These are phyloP conservation scores for Thermochaetoides thermophila DNA, from an alignment of 495 filamentous ascomycete genomes.

Conservation along the genomic window DNA sequence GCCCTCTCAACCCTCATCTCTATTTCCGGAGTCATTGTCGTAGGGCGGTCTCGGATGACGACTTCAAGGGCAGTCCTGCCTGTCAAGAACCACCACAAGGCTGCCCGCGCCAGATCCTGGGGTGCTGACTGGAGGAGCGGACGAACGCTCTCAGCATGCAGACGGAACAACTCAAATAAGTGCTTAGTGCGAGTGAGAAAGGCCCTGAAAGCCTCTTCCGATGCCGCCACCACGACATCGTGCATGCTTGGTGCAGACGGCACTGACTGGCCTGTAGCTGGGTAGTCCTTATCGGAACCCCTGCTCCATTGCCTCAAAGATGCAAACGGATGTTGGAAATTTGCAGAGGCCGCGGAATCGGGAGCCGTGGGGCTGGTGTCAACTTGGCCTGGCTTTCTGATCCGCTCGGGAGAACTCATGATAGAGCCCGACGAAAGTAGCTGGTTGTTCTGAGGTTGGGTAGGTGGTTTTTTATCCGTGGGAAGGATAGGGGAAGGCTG, in stretches of 20 bases:
- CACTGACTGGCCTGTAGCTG: neutral
- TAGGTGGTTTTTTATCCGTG: too few relatives aligned
- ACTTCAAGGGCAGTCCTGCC: slow-evolving; percentile 60
- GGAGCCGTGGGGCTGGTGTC: slow-evolving; percentile 17
- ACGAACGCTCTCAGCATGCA: slow-evolving; percentile 56
- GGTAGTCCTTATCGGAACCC: slow-evolving; percentile 13
- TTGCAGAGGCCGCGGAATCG: slow-evolving; percentile 14
- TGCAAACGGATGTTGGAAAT: slow-evolving; percentile 14
- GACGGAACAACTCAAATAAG: slow-evolving; percentile 49
- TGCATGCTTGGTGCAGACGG: slow-evolving; percentile 13
- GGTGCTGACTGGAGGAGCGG: slow-evolving; percentile 43
- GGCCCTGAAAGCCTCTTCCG: slow-evolving; percentile 49
- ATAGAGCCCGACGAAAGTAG: too few relatives aligned
- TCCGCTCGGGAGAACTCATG: slow-evolving; percentile 9
- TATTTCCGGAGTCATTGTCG: slow-evolving; percentile 28
- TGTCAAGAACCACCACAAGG: slow-evolving; percentile 77
- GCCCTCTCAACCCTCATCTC: slow-evolving; percentile 26
- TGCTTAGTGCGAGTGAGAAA: slow-evolving; percentile 53
- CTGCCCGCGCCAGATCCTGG: slow-evolving; percentile 52
- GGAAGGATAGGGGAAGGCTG: slow-evolving; percentile 4
- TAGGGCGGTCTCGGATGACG: slow-evolving; percentile 46
- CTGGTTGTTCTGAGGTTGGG: too few relatives aligned
- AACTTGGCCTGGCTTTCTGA: too few relatives aligned
- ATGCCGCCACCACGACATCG: slow-evolving; percentile 26
- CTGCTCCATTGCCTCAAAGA: slow-evolving; percentile 12